These are phyloP conservation scores for Cercospora sojina DNA, from an alignment of 2,329 filamentous ascomycete species.

Conservation along the genomic window DNA sequence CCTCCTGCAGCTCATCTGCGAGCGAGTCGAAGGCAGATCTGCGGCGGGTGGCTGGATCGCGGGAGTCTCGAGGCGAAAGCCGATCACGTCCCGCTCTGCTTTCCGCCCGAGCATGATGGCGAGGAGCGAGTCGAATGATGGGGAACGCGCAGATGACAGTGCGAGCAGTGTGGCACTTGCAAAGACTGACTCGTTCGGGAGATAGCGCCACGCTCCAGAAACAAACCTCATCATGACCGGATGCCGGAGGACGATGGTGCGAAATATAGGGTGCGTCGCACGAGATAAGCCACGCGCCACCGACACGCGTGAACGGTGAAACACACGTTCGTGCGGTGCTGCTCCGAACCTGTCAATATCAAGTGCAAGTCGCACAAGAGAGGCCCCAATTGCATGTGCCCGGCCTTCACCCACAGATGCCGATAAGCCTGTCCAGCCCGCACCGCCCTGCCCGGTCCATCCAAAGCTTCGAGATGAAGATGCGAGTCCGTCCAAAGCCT, in stretches of 20 bases:
- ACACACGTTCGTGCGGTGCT: conserved; percentile 3
- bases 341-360: conserved; percentile 15
- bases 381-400: neutral
- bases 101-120: neutral
- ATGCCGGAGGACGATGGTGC: neutral
- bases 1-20: conserved; percentile 6
- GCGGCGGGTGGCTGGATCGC: neutral
- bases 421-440: neutral
- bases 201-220: neutral
- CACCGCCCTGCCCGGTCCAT: neutral
- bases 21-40: conserved; percentile 2
- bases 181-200: neutral
- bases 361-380: conserved; percentile 4
- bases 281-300: conserved; percentile 12
- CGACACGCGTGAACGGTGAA: neutral
- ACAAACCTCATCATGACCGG: neutral
- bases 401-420: neutral
- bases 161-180: neutral
- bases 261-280: conserved; percentile 10
- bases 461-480: neutral
- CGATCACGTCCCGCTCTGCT: neutral
- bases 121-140: neutral
- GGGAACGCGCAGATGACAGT: neutral
- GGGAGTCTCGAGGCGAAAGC: conserved; percentile 8
- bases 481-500: neutral